Evolutionary conservation across 495 filamentous ascomycete species (phyloP).

Genomic region (Xylaria acuta): DNA sequence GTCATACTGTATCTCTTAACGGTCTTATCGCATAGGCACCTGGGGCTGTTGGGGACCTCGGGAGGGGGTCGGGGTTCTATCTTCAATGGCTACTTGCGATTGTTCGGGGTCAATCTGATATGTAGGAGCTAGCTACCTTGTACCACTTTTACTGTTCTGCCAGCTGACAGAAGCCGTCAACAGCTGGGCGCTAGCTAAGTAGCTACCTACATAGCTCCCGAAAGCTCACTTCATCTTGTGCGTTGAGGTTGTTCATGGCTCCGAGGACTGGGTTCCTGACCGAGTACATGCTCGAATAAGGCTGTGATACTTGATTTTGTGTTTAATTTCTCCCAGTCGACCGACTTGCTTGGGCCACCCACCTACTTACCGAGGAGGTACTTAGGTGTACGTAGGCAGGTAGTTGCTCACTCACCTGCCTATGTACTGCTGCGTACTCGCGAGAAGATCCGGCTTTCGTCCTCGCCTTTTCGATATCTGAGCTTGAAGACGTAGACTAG

Average conservation of each 20-base stretch:
- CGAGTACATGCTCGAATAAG: not conserved
- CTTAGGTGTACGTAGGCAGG: not conserved
- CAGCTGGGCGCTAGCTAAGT: not conserved
- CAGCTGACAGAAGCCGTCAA: not conserved
- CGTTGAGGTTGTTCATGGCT: not conserved
- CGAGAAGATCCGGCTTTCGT: too few relatives aligned
- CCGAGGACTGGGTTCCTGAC: not conserved
- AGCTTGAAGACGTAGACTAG: not conserved
- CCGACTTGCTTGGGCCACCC: too few relatives aligned
- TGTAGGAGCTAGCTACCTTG: not conserved
- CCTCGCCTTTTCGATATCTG: not conserved
- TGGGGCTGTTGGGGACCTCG: too few relatives aligned
- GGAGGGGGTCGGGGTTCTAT: too few relatives aligned
- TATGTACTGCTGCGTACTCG: not conserved
- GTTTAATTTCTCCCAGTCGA: not conserved
- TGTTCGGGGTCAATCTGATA: not conserved
- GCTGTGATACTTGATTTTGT: not conserved
- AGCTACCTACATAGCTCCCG: too few relatives aligned
- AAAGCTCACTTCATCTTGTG: not conserved
- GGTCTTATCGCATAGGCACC: not conserved
- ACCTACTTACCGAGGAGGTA: too few relatives aligned
- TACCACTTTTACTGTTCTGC: not conserved
- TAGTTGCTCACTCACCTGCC: not conserved
- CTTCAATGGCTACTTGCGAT: not conserved
- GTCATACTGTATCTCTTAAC: not conserved